Evolutionary conservation across 2,329 filamentous ascomycete species (phyloP), one percentile per base, ranked within the genome.

Genomic region (Drechslera avenae): DNA sequence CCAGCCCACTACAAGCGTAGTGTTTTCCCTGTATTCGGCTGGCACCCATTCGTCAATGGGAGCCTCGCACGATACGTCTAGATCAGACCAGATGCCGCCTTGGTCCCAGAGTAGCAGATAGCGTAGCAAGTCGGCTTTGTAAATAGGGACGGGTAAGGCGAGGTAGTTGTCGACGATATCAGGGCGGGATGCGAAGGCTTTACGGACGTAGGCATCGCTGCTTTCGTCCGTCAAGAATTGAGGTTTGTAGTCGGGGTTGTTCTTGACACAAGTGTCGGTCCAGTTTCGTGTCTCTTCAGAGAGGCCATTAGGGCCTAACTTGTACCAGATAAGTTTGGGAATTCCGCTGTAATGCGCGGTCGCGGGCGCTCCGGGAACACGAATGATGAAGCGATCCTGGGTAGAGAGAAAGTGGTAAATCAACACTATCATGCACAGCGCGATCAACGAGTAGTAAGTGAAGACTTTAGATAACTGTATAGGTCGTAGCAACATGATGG

Each of bases 41-140:
- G 75, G 75, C 4, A 78, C 62, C 74, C 74, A 78, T 1, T 70
- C 53, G 5, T 59, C 48, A 12, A 77, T 71, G 0, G 67, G 57
- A 21, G 53, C 33, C 21, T 72, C 64, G 48, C 71, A 75, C 0
- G 68, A 71, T 4, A 74, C 67, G 49, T 78, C 75, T 7, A 77
- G 57, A 35, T 78, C 76, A 19, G 64, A 73, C 69, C 72, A 78
- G n/a, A 76, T 63, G 1, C 76, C 76, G 1, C 76, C 76, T 39
- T 77, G 60, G 3, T 69, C 61, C 39, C 69, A 72, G 0, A 78
- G 55, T n/a, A 78, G 62, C 5, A 78, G 54, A 39, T 78, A 76
- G 4, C 75, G 72, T 5, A 78, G 62, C n/a, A 78, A 63, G 52
- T 78, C 76, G 4, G 75, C 76, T 47, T 71, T 69, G 16, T 77